These are phyloP conservation scores for Entophlyctis luteolus DNA, from an alignment of 192 early-diverging fungal species.

Conservation along the genomic window DNA sequence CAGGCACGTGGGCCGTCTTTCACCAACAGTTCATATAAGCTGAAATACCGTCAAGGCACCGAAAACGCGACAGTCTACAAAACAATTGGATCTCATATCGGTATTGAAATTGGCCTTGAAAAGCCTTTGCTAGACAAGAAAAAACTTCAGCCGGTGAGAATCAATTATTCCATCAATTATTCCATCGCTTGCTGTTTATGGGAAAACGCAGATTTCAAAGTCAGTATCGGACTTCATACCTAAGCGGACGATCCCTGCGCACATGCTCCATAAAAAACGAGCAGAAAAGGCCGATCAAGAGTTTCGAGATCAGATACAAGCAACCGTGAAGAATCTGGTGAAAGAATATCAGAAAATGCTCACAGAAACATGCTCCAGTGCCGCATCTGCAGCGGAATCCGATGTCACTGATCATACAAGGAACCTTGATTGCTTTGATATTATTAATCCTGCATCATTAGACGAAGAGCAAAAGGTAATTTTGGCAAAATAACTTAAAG, in stretches of 20 bases:
- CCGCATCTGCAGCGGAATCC: too few relatives aligned
- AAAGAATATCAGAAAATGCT: conserved; percentile 47
- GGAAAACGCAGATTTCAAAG: conserved; percentile 59
- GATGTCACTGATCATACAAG: neutral
- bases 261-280: conserved; percentile 43
- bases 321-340: conserved; percentile 46
- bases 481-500: neutral
- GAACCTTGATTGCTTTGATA: conserved; percentile 12
- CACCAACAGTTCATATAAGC: too few relatives aligned
- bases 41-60: too few relatives aligned
- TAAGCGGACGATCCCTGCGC: conserved; percentile 36
- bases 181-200: too few relatives aligned
- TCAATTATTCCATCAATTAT: neutral
- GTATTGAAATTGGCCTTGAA: conserved; percentile 44
- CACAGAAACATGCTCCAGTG: too few relatives aligned
- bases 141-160: conserved; percentile 52
- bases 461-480: conserved; percentile 40
- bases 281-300: conserved; percentile 49
- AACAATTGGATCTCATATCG: conserved; percentile 38
- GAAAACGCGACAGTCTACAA: conserved; percentile 45
- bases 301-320: conserved; percentile 46
- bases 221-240: conserved; percentile 56
- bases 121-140: conserved; percentile 54
- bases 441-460: conserved; percentile 13
- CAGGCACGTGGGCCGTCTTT: neutral